Evolutionary conservation across 2,329 filamentous ascomycete species (phyloP).

Genomic region (Ciborinia camelliae): DNA sequence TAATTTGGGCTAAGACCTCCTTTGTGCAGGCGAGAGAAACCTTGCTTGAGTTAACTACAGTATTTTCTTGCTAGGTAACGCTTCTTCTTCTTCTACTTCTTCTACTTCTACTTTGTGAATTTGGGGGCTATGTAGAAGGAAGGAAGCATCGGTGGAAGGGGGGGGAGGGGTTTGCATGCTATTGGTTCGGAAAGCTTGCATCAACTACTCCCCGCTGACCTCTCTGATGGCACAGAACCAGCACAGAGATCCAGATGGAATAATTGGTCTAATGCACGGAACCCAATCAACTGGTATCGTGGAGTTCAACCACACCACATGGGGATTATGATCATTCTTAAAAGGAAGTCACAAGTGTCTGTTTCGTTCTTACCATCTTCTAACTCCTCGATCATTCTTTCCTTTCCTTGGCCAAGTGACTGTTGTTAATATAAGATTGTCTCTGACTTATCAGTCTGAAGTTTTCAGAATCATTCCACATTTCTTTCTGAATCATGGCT

Average conservation of each 20-base stretch:
- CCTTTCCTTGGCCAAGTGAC: neutral
- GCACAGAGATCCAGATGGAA: neutral
- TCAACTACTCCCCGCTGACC: neutral
- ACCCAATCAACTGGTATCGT: neutral
- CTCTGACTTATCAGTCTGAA: neutral
- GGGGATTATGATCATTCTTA: neutral
- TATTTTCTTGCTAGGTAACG: neutral
- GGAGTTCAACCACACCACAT: neutral
- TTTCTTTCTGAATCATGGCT: neutral
- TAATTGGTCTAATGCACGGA: neutral
- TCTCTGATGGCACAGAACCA: neutral
- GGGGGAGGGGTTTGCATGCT: neutral
- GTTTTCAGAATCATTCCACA: neutral
- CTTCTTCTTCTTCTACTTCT: too few relatives aligned
- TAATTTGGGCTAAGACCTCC: neutral
- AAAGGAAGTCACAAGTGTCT: slow-evolving; percentile 1
- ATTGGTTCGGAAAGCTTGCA: neutral
- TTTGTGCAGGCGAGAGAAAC: neutral
- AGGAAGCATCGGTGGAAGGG: neutral
- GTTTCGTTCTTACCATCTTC: neutral
- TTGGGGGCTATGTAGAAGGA: neutral
- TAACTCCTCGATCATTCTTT: neutral
- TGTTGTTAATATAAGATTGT: neutral
- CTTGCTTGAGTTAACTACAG: neutral
- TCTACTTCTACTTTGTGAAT: neutral